These are phyloP conservation scores for Sporothrix globosa DNA, from an alignment of 2,329 filamentous ascomycete genomes.

Conservation along the genomic window DNA sequence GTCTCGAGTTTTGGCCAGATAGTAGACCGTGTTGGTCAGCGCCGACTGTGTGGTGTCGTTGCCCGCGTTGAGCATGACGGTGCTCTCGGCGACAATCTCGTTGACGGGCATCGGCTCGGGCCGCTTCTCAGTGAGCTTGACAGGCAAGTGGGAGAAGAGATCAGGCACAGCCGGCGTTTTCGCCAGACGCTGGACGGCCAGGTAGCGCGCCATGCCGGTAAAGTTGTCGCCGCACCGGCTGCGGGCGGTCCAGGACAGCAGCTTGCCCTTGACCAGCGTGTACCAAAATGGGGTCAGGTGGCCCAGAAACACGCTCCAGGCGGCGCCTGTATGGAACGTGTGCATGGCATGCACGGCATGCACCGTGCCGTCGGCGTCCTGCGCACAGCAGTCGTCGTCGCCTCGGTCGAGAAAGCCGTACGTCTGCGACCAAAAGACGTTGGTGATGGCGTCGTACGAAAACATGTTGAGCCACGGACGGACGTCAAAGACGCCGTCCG, in stretches of 20 bases:
- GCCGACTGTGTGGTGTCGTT: conserved; percentile 14
- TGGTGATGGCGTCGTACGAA: conserved; percentile 6
- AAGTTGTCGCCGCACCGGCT: not conserved
- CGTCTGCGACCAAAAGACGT: conserved; percentile 8
- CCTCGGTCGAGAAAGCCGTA: not conserved
- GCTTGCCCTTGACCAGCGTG: not conserved
- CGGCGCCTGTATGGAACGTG: not conserved
- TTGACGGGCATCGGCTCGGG: not conserved
- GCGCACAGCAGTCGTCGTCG: not conserved
- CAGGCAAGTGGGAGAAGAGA: not conserved
- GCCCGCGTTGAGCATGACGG: conserved; percentile 12
- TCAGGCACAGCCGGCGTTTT: not conserved
- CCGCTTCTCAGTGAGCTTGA: not conserved
- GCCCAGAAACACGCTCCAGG: not conserved
- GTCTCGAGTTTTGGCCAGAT: not conserved
- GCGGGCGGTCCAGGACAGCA: not conserved
- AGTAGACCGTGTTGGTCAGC: conserved; percentile 6
- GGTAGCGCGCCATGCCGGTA: conserved; percentile 5
- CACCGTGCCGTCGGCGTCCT: not conserved
- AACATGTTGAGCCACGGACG: conserved; percentile 2
- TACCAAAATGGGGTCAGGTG: not conserved
- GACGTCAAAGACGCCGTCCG: not conserved
- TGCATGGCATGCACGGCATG: not conserved
- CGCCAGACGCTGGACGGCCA: not conserved
- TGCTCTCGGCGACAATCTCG: conserved; percentile 3